phyloP scores from a whole-genome alignment of 345 rosid species.

The Linum tenue region DNA sequence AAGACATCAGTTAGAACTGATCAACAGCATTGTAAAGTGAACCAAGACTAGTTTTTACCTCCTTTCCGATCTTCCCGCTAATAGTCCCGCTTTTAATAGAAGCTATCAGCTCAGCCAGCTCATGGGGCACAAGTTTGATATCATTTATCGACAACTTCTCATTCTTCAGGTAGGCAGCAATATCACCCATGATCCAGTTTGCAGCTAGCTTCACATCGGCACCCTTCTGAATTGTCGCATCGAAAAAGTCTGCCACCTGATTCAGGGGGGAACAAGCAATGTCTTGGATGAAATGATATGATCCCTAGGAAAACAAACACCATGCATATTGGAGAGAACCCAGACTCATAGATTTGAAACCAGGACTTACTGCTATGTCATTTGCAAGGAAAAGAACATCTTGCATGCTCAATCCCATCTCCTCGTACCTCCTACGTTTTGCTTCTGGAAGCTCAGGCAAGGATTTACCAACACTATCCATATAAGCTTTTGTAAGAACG shows the following conservation, averaged over 20 bases:
- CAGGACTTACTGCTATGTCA: conserved; percentile 53
- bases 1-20: not conserved
- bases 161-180: conserved; percentile 81
- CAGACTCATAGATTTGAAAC: not conserved
- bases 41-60: conserved; percentile 35
- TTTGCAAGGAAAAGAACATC: conserved; percentile 96
- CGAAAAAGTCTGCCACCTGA: conserved; percentile 81
- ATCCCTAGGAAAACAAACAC: not conserved
- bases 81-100: conserved; percentile 77
- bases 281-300: not conserved
- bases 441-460: conserved; percentile 90
- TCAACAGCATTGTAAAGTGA: not conserved
- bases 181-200: conserved; percentile 93
- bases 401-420: conserved; percentile 80
- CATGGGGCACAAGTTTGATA: conserved; percentile 61
- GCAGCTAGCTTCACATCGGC: conserved; percentile 73
- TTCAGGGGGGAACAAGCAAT: conserved; percentile 6
- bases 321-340: too few species aligned
- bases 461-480: conserved; percentile 44
- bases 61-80: conserved; percentile 91
- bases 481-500: conserved; percentile 50
- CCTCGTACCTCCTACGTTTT: conserved; percentile 76
- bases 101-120: conserved; percentile 80
- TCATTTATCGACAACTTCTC: conserved; percentile 64
- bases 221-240: conserved; percentile 62